Base-by-base conservation (phyloP, 2,329 filamentous ascomycete species). In the Sclerotinia subarctica region DNA sequence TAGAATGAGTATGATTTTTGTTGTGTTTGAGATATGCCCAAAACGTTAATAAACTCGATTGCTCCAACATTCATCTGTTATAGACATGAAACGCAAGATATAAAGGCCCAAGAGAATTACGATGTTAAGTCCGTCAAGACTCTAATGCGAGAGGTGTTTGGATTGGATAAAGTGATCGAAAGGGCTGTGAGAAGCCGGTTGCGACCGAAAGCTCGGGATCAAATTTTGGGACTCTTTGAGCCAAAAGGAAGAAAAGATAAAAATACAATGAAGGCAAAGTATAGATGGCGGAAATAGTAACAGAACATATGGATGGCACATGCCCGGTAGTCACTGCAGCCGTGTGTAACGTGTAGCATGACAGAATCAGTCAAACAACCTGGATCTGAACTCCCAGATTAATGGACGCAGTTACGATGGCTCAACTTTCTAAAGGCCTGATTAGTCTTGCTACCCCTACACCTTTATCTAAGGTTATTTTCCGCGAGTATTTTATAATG, bases 301-400 rank as follows among this genome's bases (percentile, higher is more conserved):
- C 47, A 85, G 83, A 75, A 75, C 85, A 85, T 29, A 90, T 93
- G 44, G 91, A 91, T 52, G 95, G 80, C 66, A 68, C 54, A 64
- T 68, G 66, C 58, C 51, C 66, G 59, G 51, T 64, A 51, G 66
- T 52, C 66, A 68, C 51, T 65, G 51, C 65, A 63, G 65, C 65
- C 46, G 35, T 63, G 47, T 63, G 49, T 67, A 51, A 54, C 57
- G 47, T 53, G 65, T 60, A 46, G 47, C 56, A 67, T 60, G 57
- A 67, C 24, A 32, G 53, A 53, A 58, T 32, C 35, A 35, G 42
- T 47, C 63, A 65, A 65, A 58, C 42, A 65, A 46, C 13, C 32
- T 53, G 24, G 46, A 62, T 62, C 47, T 52, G 49, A 63, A 51
- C 32, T 54, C 38, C 15, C 35, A 65, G 29, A 65, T 65, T 38